Evolutionary conservation across 768 basidiomycete species (phyloP), one percentile per base, ranked within the genome.

Genomic region (Rhodotorula babjevae): DNA sequence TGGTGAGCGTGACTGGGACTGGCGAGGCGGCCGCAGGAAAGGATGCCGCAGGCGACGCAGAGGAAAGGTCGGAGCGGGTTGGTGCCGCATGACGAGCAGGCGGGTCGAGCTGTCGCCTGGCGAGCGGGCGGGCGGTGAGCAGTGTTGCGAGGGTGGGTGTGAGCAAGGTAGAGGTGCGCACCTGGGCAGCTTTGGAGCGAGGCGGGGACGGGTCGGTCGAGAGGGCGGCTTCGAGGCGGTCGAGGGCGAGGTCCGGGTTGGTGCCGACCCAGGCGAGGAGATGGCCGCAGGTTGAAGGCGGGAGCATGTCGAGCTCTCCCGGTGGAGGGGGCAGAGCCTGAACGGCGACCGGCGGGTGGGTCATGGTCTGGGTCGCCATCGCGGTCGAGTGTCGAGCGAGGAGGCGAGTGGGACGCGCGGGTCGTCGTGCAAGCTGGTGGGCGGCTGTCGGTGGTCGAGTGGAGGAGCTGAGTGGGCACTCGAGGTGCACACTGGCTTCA

Each of bases 111-210:
- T 12, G 84, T 82, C 3, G 82, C 91, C 67, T n/a, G 36, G 77
- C 9, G 36, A 9, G 78, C 8, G 44, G 78, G 19, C 72, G 33
- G 73, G 78, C 74, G 79, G 80, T 71, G 63, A 81, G 82, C 67
- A 83, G 85, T 83, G 85, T 0, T 84, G 85, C 77, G 68, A 73
- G 83, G 90, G 72, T 88, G 90, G 83, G 95, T 94, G 85, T n/a
- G 18, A 23, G 14, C 16, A 3, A 19, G 14, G 27, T 3, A 50
- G 2, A 19, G 14, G 27, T 3, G 36, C 59, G 27, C 27, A 67
- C 58, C n/a, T 61, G 52, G 44, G 5, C 3, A 0, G 9, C 23
- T 6, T 10, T 31, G 12, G 42, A 3, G 44, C 25, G 23, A 6
- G 12, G 3, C 12, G 15, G 7, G 19, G 2, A 29, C 19, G 6